Evolutionary conservation across 1,139 yeast genomes (phyloP), one percentile per base, ranked within the genome.

Genomic region (Pneumocystis oryctolagi): DNA sequence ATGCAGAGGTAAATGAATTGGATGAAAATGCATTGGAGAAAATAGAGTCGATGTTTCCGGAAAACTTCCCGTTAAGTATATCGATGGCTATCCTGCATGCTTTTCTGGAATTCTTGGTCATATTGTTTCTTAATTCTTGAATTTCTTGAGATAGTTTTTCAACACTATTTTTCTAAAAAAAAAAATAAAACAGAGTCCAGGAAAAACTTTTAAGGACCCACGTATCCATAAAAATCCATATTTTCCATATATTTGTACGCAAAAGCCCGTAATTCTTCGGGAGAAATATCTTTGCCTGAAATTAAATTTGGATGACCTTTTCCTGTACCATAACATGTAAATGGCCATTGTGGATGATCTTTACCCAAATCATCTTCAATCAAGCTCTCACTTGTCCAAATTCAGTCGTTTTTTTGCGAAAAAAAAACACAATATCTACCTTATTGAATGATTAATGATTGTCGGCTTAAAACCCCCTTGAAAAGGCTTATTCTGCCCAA

Each of bases 311-410:
- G 28, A 16, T 61, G 63, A n/a, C 42, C 56, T 20, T 60, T 59
- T 3, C 60, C 64, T 4, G 64, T 62, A 37, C 62, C 59, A 55
- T 62, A 62, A 16, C 60, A 35, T 12, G 64, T 53, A 53, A 62
- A 62, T 40, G 63, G 60, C 64, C 64, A 62, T 35, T 47, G 57
- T 5, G 64, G 64, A 18, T 34, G 40, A 12, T 61, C 60, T 12
- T 59, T 53, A 18, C 60, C 37, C 1, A 62, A 34, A 25, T 62
- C 64, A 3, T 55, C 58, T 25, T 39, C 47, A 35, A 62, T 39
- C 4, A 25, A 4, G n/a, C 59, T 61, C 5, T 57, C 58, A 12
- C 59, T 61, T 20, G 30, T 20, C 3, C 35, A 25, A 18, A 25
- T 47, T 47, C 12, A 47, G n/a, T 6, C 8, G 6, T 4, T 47